Evolutionary conservation across 345 rosid species (phyloP).

Genomic region (Brassica nigra): DNA sequence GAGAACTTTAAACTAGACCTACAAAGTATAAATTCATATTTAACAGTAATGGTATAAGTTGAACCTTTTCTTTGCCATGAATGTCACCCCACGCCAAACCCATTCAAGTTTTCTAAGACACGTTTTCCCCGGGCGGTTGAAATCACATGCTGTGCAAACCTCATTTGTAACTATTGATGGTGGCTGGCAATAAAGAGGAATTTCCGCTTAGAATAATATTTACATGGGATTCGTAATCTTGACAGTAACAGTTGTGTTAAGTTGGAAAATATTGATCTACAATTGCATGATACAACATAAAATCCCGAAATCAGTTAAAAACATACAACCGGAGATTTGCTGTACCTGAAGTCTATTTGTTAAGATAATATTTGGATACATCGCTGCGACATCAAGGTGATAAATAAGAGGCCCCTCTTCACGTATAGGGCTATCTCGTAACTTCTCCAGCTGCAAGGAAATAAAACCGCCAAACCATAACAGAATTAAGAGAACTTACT

Average conservation of each 20-base stretch:
- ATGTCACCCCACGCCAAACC: slow-evolving; percentile 99
- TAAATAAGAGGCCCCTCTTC: slow-evolving; percentile 97
- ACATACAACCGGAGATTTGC: slow-evolving; percentile 1
- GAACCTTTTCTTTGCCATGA: slow-evolving; percentile 86
- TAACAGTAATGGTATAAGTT: slow-evolving; percentile 4
- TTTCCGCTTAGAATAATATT: slow-evolving; percentile 6
- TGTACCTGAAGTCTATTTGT: slow-evolving; percentile 97
- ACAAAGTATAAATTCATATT: slow-evolving; percentile 13
- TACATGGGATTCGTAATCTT: slow-evolving; percentile 10
- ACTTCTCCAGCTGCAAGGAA: slow-evolving; percentile 64
- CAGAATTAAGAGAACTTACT: slow-evolving; percentile 9
- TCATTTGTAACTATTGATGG: slow-evolving; percentile 90
- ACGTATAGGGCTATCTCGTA: slow-evolving; percentile 77
- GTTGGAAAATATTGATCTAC: slow-evolving; percentile 12
- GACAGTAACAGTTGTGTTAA: background rate
- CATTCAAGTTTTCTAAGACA: slow-evolving; percentile 97
- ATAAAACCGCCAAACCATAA: slow-evolving; percentile 25
- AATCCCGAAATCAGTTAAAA: slow-evolving; percentile 4
- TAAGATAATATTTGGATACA: slow-evolving; percentile 98
- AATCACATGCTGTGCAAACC: slow-evolving; percentile 94
- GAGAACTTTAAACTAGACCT: slow-evolving; percentile 29
- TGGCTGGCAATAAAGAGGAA: slow-evolving; percentile 61
- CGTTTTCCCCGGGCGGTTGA: slow-evolving; percentile 89
- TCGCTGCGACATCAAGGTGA: slow-evolving; percentile 98
- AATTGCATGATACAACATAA: slow-evolving; percentile 5